phyloP scores from a whole-genome alignment of 2,329 filamentous ascomycete genomes.

The Rasamsonia emersonii region DNA sequence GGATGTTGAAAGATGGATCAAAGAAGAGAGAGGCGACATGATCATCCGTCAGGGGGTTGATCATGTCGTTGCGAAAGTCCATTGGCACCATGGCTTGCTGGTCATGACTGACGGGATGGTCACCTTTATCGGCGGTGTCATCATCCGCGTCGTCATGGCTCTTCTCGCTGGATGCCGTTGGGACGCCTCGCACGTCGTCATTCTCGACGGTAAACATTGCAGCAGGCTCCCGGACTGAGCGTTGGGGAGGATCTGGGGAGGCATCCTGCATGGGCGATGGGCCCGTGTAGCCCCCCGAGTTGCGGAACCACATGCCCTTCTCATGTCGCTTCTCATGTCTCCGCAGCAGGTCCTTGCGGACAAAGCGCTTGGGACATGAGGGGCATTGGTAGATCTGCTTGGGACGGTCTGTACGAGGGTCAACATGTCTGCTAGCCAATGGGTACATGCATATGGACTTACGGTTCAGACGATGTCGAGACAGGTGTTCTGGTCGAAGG shows the following conservation, averaged over 20 bases:
- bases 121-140: not conserved
- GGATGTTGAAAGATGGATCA: conserved; percentile 13
- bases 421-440: not conserved
- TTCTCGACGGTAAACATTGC: conserved; percentile 8
- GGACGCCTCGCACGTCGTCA: conserved; percentile 6
- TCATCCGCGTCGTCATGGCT: conserved; percentile 1
- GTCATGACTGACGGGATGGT: conserved; percentile 2
- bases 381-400: conserved; percentile 15
- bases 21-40: conserved; percentile 14
- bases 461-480: conserved; percentile 13
- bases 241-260: too few relatives aligned
- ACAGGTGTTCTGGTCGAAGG: conserved; percentile 12
- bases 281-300: conserved; percentile 13
- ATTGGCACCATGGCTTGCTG: conserved; percentile 2
- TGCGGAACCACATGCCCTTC: conserved; percentile 19
- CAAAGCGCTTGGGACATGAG: conserved; percentile 14
- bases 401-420: conserved; percentile 6
- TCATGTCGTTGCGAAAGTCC: conserved; percentile 4
- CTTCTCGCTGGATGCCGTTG: conserved; percentile 3
- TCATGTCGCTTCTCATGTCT: conserved; percentile 20
- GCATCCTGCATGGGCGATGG: not conserved
- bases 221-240: conserved; percentile 1
- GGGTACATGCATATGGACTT: conserved; percentile 1
- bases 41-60: conserved; percentile 6
- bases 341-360: conserved; percentile 17